Evolutionary conservation across 306 rosid genomes (phyloP), one percentile per base, ranked within the genome.

Genomic region (Vigna hirtella): DNA sequence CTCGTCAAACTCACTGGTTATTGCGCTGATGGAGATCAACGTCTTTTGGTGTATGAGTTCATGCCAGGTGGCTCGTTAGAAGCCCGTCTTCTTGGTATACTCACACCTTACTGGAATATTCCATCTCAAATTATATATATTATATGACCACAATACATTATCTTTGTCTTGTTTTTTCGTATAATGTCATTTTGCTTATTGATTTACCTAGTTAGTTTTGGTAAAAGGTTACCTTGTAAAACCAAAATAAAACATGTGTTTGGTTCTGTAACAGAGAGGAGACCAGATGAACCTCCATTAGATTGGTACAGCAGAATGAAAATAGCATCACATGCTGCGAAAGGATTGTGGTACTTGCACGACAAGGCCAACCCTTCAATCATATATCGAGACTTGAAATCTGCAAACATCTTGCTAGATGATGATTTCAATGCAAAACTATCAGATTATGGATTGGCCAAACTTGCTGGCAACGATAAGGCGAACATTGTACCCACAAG

Each of bases 11-110:
- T 94, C 43, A 75, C 81, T 26, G 98, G 98, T 38, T 92, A 94
- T 66, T 94, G 98, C 77, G 95, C 97, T 66, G 98, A 94, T 50
- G 98, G 98, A 9, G 98, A 94, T 79, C 98, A 94, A 74, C 90
- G 98, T 70, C 88, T 94, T 77, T 71, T 94, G 92, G 98, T 94
- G 8, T 83, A 89, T 79, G 97, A 94, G 78, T 92, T 79, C 79
- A 70, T 94, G 83, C 20, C 90, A 0, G 97, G 85, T 1, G 88
- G 95, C 7, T 79, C 90, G 68, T 62, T 94, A 55, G 95, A 89
- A 77, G 79, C 55, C 40, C 83, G 72, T 76, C 90, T 94, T 83
- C 86, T 92, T 36, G 97, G 98, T 94, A 87, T 9, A 0, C 10
- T 20, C 16, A 52, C 7, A n/a, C 20, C 8, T 42, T 38, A 70